These are phyloP conservation scores for Candida nemodendra DNA, from an alignment of 805 yeast genomes.

Conservation along the genomic window DNA sequence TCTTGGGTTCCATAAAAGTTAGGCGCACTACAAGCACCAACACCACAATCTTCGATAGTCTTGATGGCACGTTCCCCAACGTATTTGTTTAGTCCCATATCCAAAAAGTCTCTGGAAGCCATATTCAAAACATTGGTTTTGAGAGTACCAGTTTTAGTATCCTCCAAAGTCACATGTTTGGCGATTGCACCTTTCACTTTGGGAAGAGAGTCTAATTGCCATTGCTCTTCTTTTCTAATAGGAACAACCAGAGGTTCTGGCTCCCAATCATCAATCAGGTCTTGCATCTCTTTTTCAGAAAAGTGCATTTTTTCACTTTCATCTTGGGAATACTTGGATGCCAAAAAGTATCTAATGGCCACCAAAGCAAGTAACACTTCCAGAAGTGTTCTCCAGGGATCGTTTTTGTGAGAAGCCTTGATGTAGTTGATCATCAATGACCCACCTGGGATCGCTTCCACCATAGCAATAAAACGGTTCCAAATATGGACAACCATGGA, in stretches of 20 bases:
- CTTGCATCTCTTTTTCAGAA: conserved; percentile 67
- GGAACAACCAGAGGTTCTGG: conserved; percentile 79
- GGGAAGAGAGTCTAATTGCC: conserved; percentile 68
- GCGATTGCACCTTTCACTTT: conserved; percentile 56
- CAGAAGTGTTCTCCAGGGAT: conserved; percentile 84
- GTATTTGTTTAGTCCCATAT: conserved; percentile 48
- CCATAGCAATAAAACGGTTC: conserved; percentile 20
- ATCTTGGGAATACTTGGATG: conserved; percentile 71
- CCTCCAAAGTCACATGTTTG: conserved; percentile 31
- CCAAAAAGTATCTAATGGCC: conserved; percentile 80
- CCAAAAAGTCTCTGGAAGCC: conserved; percentile 69
- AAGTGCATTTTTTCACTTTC: conserved; percentile 68
- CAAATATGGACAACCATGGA: conserved; percentile 27
- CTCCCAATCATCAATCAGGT: conserved; percentile 84
- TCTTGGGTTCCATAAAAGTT: conserved; percentile 96
- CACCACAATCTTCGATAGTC: conserved; percentile 72
- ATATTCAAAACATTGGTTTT: conserved; percentile 54
- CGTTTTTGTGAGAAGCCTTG: conserved; percentile 83
- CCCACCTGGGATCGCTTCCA: conserved; percentile 53
- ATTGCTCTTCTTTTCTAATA: conserved; percentile 48
- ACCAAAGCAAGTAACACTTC: conserved; percentile 75
- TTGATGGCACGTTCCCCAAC: conserved; percentile 54
- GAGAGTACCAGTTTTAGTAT: conserved; percentile 26
- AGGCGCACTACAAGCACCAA: conserved; percentile 98
- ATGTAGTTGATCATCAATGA: conserved; percentile 65